Percentiles rank a stretch among this genome's conserved stretches.
Conservation (phyloP, 1,284 basidiomycete species). For the Lentinus polychrous region DNA sequence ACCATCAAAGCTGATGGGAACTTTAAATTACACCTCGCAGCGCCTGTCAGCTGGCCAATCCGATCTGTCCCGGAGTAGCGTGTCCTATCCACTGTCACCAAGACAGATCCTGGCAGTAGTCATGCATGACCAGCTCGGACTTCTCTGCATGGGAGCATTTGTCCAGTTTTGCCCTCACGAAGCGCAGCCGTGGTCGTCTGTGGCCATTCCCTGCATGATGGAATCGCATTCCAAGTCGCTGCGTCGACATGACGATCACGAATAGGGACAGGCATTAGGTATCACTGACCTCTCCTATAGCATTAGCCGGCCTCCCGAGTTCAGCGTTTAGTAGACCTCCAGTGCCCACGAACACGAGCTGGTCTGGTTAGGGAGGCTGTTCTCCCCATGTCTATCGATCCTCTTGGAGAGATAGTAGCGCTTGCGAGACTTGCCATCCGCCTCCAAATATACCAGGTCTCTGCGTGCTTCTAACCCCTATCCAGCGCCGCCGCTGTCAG, state of each 20-base stretch:
- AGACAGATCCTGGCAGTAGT: too few species aligned
- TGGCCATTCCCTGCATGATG: too few species aligned
- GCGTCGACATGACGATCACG: background rate
- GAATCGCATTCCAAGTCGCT: too few species aligned
- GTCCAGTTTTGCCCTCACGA: too few species aligned
- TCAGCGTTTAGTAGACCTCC: background rate
- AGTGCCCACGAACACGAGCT: background rate
- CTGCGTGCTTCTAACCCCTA: background rate
- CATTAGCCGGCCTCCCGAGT: background rate
- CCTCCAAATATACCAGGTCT: background rate
- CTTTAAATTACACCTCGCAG: too few species aligned
- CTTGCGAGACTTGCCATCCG: background rate
- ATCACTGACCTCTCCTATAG: background rate
- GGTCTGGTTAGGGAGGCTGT: background rate
- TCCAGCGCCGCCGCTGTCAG: background rate
- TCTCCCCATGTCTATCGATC: background rate
- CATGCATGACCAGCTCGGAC: too few species aligned
- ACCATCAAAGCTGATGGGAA: too few species aligned
- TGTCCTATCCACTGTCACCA: too few species aligned
- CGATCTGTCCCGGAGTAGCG: too few species aligned
- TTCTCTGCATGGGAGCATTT: too few species aligned
- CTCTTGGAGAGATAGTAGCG: background rate
- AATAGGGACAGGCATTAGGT: background rate
- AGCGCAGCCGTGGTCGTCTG: too few species aligned
- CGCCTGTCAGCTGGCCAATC: too few species aligned